Evolutionary conservation across 192 early-diverging fungal species (phyloP).

Genomic region (Entomortierella parvispora): DNA sequence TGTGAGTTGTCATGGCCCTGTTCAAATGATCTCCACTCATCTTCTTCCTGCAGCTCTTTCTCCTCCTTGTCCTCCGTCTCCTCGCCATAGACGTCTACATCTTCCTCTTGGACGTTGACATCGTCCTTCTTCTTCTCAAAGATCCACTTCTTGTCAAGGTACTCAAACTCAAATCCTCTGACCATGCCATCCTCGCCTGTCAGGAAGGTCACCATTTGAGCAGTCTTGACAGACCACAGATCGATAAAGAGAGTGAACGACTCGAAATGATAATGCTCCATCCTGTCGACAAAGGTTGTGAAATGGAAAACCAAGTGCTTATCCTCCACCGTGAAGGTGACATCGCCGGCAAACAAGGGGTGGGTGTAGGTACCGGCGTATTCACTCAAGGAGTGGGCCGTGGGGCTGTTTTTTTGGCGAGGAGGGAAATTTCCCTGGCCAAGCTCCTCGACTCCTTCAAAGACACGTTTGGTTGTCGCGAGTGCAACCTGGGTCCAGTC

Average conservation of each 20-base stretch:
- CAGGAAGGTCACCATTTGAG: constrained; percentile 9
- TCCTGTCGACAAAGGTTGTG: neutral
- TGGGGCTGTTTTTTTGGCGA: constrained; percentile 21
- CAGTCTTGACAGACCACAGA: neutral
- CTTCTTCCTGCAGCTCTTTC: too few relatives aligned
- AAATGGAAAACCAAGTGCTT: constrained; percentile 1
- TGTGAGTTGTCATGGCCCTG: too few relatives aligned
- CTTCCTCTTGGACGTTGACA: too few relatives aligned
- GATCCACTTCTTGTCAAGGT: constrained; percentile 9
- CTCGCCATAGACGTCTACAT: too few relatives aligned
- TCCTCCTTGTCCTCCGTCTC: too few relatives aligned
- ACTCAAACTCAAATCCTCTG: constrained; percentile 9
- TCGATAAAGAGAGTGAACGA: constrained; percentile 8
- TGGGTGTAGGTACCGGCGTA: constrained; percentile 14
- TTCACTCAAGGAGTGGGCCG: neutral
- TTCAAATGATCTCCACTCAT: too few relatives aligned
- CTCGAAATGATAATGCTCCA: constrained; percentile 27
- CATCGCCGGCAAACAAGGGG: constrained; percentile 15
- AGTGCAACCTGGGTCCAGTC: constrained; percentile 14
- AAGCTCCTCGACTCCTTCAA: neutral
- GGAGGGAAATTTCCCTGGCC: constrained; percentile 3
- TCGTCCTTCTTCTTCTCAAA: constrained; percentile 13
- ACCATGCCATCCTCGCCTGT: constrained; percentile 11
- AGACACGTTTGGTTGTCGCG: neutral
- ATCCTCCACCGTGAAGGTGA: constrained; percentile 1